Percentiles rank a stretch among this genome's conserved stretches.
Conservation (phyloP, 192 early-diverging fungal species). For the Geranomyces michiganensis region DNA sequence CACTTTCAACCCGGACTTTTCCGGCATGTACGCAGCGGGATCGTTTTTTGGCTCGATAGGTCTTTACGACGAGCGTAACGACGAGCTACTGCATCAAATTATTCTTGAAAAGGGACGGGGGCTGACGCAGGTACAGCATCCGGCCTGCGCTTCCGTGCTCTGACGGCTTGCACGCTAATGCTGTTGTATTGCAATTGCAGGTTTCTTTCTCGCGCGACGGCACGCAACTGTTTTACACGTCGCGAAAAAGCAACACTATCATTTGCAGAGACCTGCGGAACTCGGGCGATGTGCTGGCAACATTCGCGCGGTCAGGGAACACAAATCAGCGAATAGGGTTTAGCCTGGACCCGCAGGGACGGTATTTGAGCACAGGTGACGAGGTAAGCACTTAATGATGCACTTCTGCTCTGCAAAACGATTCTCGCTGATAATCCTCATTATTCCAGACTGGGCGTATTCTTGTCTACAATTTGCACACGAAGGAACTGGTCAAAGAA, state of each 20-base stretch:
- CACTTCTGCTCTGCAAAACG: not conserved
- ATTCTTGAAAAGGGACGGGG: slow-evolving; percentile 45
- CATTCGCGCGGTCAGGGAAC: slow-evolving; percentile 51
- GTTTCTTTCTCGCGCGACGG: slow-evolving; percentile 72
- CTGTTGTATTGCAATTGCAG: slow-evolving; percentile 31
- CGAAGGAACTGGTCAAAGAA: slow-evolving; percentile 20
- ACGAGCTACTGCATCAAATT: slow-evolving; percentile 58
- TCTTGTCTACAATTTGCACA: slow-evolving; percentile 36
- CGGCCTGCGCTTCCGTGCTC: slow-evolving; percentile 20
- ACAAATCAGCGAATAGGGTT: slow-evolving; percentile 78
- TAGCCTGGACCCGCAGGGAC: slow-evolving; percentile 66
- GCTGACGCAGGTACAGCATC: slow-evolving; percentile 66
- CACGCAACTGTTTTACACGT: slow-evolving; percentile 66
- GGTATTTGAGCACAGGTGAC: slow-evolving; percentile 66
- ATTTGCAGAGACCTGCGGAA: slow-evolving; percentile 83
- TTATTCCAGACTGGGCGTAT: slow-evolving; percentile 50
- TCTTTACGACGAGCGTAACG: slow-evolving; percentile 60
- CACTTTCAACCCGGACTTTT: slow-evolving; percentile 67
- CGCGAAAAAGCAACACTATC: slow-evolving; percentile 61
- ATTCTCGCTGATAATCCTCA: not conserved
- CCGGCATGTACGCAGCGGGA: slow-evolving; percentile 72
- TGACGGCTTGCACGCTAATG: not conserved
- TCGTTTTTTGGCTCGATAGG: slow-evolving; percentile 72
- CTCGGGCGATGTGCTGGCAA: slow-evolving; percentile 61
- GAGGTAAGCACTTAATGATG: slow-evolving; percentile 29